Evolutionary conservation across 2,329 filamentous ascomycete genomes (phyloP).

Genomic region (Aspergillaceae sp.): DNA sequence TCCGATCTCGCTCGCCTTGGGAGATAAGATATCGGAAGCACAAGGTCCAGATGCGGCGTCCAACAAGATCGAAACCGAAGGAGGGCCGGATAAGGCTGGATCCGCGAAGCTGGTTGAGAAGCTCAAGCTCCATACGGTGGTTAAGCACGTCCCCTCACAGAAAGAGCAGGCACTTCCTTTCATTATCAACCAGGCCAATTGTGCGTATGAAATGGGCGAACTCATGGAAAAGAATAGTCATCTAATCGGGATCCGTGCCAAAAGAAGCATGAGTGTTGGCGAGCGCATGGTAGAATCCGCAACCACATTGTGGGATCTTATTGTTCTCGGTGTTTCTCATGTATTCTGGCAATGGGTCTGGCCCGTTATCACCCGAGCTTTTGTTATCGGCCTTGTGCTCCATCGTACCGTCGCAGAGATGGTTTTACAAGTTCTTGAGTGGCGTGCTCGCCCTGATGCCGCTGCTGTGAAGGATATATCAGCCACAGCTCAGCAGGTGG

Average conservation of each 20-base stretch:
- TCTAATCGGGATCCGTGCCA: conserved; percentile 71
- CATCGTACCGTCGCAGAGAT: conserved; percentile 76
- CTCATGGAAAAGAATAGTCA: conserved; percentile 82
- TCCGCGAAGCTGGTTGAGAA: conserved; percentile 70
- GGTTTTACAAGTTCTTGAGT: conserved; percentile 72
- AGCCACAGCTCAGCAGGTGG: conserved; percentile 91
- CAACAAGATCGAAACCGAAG: conserved; percentile 59
- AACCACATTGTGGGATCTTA: conserved; percentile 69
- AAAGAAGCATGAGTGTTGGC: conserved; percentile 81
- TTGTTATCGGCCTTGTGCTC: conserved; percentile 68
- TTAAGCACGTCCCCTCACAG: conserved; percentile 63
- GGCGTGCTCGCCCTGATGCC: conserved; percentile 66
- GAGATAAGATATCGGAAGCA: conserved; percentile 51
- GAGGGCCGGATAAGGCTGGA: conserved; percentile 58
- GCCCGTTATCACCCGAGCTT: conserved; percentile 62
- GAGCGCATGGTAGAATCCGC: conserved; percentile 92
- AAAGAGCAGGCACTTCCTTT: conserved; percentile 73
- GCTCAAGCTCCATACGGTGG: conserved; percentile 76
- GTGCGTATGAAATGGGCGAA: conserved; percentile 79
- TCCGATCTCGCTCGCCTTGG: conserved; percentile 80
- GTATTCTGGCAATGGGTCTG: conserved; percentile 66
- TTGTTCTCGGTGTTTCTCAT: conserved; percentile 60
- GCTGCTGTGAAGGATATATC: conserved; percentile 91
- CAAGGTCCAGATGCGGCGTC: conserved; percentile 29
- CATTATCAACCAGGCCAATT: conserved; percentile 92